Evolutionary conservation across 345 rosid species (phyloP), one percentile per base, ranked within the genome.

Genomic region (Zanthoxylum bungeanum): DNA sequence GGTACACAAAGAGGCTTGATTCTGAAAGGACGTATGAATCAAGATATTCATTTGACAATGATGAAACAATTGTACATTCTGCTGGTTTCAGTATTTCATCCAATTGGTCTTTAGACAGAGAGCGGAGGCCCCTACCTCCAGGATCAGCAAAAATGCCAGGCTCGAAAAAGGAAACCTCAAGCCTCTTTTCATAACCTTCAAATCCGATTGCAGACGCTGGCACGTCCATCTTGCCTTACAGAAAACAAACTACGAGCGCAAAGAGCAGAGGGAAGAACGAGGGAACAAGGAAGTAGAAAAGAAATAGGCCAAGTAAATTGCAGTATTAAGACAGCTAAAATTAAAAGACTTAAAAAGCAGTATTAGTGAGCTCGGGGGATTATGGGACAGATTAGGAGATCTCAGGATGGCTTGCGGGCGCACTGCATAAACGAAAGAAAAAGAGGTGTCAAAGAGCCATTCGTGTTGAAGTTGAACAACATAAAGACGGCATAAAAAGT

Each of bases 11-110:
- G 81, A 92, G 89, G 90, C 98, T 94, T 24, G 98, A 94, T 76
- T 94, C 98, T 14, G 98, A 94, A 68, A 94, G 98, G 28, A 94
- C 98, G 53, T 92, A 92, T 21, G 98, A 94, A 72, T 94, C 97
- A 24, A 94, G 77, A 1, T 76, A 73, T 37, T 86, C 81, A 62
- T 92, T 94, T 6, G 98, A 92, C 66, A 94, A 87, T 7, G 92
- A 92, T 9, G 92, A 88, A 44, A 94, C 98, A 68, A 94, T 85
- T 42, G 92, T 89, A 92, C 98, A 94, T 61, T 88, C 87, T 51
- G 99, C 99, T 19, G 88, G 92, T 9, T 81, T 77, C 28, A 95
- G 88, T 39, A 95, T 85, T 72, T 87, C 90, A 72, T 92, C 91
- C 69, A 95, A 31, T 80, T 92, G 91, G 68, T 84, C 75, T 78